These are phyloP conservation scores for Fusarium sp. DNA, from an alignment of 2,329 filamentous ascomycete species.

Conservation along the genomic window DNA sequence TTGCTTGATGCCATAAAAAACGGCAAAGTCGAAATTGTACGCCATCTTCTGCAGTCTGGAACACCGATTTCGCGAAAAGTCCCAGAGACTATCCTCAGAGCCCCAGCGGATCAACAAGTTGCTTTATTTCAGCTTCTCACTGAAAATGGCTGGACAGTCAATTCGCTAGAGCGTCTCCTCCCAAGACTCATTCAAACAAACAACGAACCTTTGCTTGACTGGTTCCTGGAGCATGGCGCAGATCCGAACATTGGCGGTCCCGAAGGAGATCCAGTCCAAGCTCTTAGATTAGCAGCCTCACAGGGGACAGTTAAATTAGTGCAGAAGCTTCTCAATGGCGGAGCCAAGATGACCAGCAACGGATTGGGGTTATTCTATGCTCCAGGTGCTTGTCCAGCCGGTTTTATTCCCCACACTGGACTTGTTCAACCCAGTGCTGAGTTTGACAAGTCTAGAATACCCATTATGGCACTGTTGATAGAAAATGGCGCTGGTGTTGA, in stretches of 20 bases:
- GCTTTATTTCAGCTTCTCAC: slow-evolving; percentile 19
- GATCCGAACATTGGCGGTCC: slow-evolving; percentile 34
- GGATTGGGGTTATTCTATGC: slow-evolving; percentile 28
- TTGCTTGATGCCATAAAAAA: neutral
- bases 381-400: slow-evolving; percentile 14
- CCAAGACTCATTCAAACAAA: neutral
- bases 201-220: slow-evolving; percentile 16
- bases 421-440: slow-evolving; percentile 3
- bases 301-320: slow-evolving; percentile 11
- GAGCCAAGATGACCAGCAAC: slow-evolving; percentile 22
- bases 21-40: slow-evolving; percentile 22
- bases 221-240: slow-evolving; percentile 34
- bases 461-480: slow-evolving; percentile 30
- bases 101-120: slow-evolving; percentile 4
- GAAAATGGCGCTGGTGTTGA: slow-evolving; percentile 25
- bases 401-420: neutral
- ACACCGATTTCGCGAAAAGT: slow-evolving; percentile 25
- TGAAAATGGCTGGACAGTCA: slow-evolving; percentile 27
- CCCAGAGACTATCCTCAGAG: slow-evolving; percentile 1
- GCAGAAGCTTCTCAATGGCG: slow-evolving; percentile 23
- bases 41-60: slow-evolving; percentile 12
- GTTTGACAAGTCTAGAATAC: slow-evolving; percentile 26
- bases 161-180: slow-evolving; percentile 20
- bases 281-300: slow-evolving; percentile 27
- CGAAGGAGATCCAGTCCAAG: slow-evolving; percentile 1